phyloP scores from a whole-genome alignment of 2,329 filamentous ascomycete genomes.

The Thermoascus crustaceus region DNA sequence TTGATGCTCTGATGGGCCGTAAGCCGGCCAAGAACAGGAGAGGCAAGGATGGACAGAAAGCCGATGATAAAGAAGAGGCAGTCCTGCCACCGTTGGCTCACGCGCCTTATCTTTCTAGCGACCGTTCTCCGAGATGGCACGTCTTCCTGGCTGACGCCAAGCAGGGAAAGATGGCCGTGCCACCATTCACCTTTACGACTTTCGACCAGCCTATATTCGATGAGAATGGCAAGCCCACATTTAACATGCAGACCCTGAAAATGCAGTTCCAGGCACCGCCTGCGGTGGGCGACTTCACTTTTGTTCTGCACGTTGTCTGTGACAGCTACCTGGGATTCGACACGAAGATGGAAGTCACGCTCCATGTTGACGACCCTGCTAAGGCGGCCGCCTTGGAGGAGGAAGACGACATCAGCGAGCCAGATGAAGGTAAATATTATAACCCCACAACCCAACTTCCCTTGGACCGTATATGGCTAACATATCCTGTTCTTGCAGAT shows the following conservation, averaged over 20 bases:
- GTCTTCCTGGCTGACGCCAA: constrained; percentile 91
- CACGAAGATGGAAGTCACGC: constrained; percentile 78
- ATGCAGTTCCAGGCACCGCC: constrained; percentile 94
- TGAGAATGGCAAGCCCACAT: constrained; percentile 75
- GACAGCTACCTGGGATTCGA: constrained; percentile 95
- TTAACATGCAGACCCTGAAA: constrained; percentile 91
- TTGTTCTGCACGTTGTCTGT: constrained; percentile 86
- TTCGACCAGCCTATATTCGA: constrained; percentile 87
- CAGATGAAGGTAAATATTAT: constrained; percentile 75
- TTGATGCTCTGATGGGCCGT: constrained; percentile 74
- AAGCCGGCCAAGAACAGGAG: constrained; percentile 56
- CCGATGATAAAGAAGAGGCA: constrained; percentile 52
- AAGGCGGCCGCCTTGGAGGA: constrained; percentile 72
- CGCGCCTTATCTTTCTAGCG: constrained; percentile 81
- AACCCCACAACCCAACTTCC: not conserved
- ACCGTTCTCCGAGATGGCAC: constrained; percentile 86
- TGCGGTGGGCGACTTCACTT: constrained; percentile 85
- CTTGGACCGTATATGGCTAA: not conserved
- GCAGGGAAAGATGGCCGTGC: constrained; percentile 91
- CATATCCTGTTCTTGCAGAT: constrained; percentile 44
- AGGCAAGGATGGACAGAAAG: constrained; percentile 46
- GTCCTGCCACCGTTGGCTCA: constrained; percentile 78
- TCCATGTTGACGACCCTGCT: constrained; percentile 80
- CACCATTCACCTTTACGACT: constrained; percentile 86
- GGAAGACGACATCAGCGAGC: constrained; percentile 95